A percentile compares a stretch with the other conserved stretches of the same genome.
phyloP scores from a whole-genome alignment of 139 green algal genomes.

The Micromonas commoda region DNA sequence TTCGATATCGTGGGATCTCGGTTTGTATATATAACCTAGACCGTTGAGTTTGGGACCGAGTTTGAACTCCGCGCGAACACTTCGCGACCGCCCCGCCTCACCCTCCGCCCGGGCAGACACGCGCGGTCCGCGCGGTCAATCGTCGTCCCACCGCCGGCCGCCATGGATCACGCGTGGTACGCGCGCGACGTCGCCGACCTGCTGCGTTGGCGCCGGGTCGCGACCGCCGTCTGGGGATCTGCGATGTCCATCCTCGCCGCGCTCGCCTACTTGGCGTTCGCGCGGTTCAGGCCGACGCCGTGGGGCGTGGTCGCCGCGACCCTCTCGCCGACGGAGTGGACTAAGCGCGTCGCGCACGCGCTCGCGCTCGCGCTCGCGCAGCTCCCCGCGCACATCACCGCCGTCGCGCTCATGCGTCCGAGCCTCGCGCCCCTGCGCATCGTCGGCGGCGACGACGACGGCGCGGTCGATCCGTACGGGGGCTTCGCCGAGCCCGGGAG shows the following conservation, averaged over 20 bases:
- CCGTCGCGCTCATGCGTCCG: background rate
- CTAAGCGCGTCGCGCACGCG: background rate
- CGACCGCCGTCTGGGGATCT: background rate
- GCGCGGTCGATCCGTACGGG: no score
- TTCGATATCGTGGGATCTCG: no score
- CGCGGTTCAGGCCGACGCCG: background rate
- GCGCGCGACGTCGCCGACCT: slow-evolving; percentile 12
- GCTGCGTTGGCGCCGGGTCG: background rate
- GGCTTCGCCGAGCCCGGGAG: no score
- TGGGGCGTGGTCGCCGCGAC: background rate
- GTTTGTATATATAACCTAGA: background rate
- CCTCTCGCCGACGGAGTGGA: no score
- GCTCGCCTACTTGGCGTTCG: background rate
- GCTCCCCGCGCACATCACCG: background rate
- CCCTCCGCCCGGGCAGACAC: no score
- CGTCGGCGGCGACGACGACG: background rate
- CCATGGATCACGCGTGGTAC: slow-evolving; percentile 6
- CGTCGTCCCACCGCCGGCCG: background rate
- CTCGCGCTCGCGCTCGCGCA: background rate
- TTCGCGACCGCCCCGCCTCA: no score
- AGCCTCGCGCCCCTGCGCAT: background rate
- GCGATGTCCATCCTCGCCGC: background rate
- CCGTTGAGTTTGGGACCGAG: background rate
- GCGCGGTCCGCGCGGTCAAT: background rate
- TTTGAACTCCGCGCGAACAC: no score